Base-by-base conservation (phyloP, 306 rosid genomes). In the Clitoria ternatea region DNA sequence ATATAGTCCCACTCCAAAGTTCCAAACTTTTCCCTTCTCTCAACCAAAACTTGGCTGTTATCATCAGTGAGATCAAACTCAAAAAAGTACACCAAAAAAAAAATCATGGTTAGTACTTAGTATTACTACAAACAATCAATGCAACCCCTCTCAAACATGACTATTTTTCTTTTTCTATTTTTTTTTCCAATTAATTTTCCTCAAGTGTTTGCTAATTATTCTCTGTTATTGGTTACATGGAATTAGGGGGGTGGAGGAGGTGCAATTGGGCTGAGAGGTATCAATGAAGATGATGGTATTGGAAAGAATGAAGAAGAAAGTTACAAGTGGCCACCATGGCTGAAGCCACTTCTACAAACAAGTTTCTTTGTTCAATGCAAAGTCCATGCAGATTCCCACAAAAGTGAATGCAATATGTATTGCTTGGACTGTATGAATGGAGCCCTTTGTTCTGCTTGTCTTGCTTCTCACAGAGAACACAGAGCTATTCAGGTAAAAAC, bases 331-430 rank as follows among this genome's bases (percentile, higher is more conserved):
- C 92, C 92, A 39, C 81, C 83, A 18, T 87, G 89, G 92, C 61
- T 87, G 52, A 29, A 13, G 53, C 89, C 92, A 11, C 88, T 87
- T 78, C 81, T 87, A 0, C 56, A 71, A 75, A 80, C 89, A 33
- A 85, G 77, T 14, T 87, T 87, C 86, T 87, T 87, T 72, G 86
- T 82, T 72, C 88, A 85, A 72, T 87, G 92, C 84, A 82, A 85
- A 63, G 67, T 75, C 48, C 92, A 87, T 14, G 61, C 76, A 6
- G 87, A 87, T 85, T 87, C 89, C 23, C 85, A 85, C 77, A 87
- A 85, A 73, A 80, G 81, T 55, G 92, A 87, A 85, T 87, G 92
- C 77, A 87, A 87, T 69, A 87, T 87, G 92, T 87, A 82, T 76
- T 87, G 92, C 24, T 82, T 87, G 81, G 92, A 87, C 37, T 87